These are phyloP conservation scores for Exophiala sp. DNA, from an alignment of 2,329 filamentous ascomycete genomes.

Conservation along the genomic window DNA sequence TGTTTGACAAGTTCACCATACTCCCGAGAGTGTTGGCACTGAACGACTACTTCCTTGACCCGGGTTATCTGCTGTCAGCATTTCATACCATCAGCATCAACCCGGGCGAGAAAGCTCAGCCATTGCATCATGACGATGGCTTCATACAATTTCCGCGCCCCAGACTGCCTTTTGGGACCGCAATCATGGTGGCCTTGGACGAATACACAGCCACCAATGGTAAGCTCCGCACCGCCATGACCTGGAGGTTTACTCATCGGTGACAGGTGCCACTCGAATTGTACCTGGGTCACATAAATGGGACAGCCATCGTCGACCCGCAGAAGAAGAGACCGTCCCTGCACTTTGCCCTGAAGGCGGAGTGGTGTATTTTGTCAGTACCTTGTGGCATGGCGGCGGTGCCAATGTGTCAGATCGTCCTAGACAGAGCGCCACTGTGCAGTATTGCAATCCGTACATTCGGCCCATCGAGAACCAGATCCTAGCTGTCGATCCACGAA, in stretches of 20 bases:
- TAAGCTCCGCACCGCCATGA: slow-evolving; percentile 16
- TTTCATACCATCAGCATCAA: slow-evolving; percentile 39
- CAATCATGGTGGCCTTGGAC: slow-evolving; percentile 32
- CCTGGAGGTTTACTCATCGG: slow-evolving; percentile 28
- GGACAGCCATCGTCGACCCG: slow-evolving; percentile 29
- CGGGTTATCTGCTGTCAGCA: slow-evolving; percentile 34
- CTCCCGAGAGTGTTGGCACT: slow-evolving; percentile 36
- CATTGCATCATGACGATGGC: slow-evolving; percentile 35
- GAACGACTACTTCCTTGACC: slow-evolving; percentile 40
- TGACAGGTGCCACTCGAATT: slow-evolving; percentile 29
- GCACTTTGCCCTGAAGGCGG: slow-evolving; percentile 37
- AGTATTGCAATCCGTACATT: slow-evolving; percentile 40
- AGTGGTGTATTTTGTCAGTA: slow-evolving; percentile 35
- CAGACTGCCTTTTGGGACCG: slow-evolving; percentile 33
- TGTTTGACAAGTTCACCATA: slow-evolving; percentile 37
- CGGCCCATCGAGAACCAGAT: slow-evolving; percentile 34
- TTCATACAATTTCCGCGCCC: slow-evolving; percentile 35
- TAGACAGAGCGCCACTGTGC: slow-evolving; percentile 37
- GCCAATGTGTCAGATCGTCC: slow-evolving; percentile 31
- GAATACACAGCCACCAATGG: slow-evolving; percentile 28
- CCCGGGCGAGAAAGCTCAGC: slow-evolving; percentile 36
- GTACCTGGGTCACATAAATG: slow-evolving; percentile 32
- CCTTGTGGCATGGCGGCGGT: slow-evolving; percentile 39
- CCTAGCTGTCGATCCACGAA: slow-evolving; percentile 33
- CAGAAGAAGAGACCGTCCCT: slow-evolving; percentile 32